Conservation (phyloP, 768 basidiomycete species). For the Psilocybe tampanensis region DNA sequence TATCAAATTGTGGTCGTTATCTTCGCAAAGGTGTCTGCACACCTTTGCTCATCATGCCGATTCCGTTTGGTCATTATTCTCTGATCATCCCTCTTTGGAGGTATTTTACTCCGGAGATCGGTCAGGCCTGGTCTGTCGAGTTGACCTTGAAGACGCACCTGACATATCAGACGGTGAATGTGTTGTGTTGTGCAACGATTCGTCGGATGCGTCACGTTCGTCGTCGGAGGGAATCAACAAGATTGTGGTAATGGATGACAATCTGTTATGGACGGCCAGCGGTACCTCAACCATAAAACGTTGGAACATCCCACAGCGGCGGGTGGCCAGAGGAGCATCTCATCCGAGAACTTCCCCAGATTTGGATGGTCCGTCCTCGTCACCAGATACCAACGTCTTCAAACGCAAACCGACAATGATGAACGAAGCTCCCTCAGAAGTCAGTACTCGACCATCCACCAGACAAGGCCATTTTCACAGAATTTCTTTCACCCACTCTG, state of each 20-base stretch:
- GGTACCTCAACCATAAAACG: slow-evolving; percentile 80
- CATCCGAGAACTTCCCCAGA: slow-evolving; percentile 15
- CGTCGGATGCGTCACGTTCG: slow-evolving; percentile 39
- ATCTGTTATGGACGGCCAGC: slow-evolving; percentile 88
- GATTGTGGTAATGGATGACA: slow-evolving; percentile 82
- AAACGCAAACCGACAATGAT: slow-evolving; percentile 14
- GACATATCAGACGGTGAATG: slow-evolving; percentile 92
- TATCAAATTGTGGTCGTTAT: slow-evolving; percentile 93
- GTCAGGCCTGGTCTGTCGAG: slow-evolving; percentile 84
- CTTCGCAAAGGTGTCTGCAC: slow-evolving; percentile 87
- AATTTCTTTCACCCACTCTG: slow-evolving; percentile 35
- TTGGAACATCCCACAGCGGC: slow-evolving; percentile 71
- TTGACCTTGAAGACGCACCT: slow-evolving; percentile 83
- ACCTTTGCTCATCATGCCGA: slow-evolving; percentile 96
- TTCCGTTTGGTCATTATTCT: slow-evolving; percentile 92
- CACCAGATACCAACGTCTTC: slow-evolving; percentile 6
- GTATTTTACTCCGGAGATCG: slow-evolving; percentile 96
- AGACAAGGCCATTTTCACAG: slow-evolving; percentile 25
- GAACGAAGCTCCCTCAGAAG: slow-evolving; percentile 20
- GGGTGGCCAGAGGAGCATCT: slow-evolving; percentile 35
- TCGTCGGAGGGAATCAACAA: slow-evolving; percentile 68
- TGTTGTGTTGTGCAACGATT: slow-evolving; percentile 74
- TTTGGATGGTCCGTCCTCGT: slow-evolving; percentile 22
- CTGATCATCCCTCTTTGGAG: slow-evolving; percentile 81
- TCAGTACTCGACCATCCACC: slow-evolving; percentile 31